Evolutionary conservation across 2,329 filamentous ascomycete genomes (phyloP), one percentile per base, ranked within the genome.

Genomic region (Torrubiella hemipterigena): DNA sequence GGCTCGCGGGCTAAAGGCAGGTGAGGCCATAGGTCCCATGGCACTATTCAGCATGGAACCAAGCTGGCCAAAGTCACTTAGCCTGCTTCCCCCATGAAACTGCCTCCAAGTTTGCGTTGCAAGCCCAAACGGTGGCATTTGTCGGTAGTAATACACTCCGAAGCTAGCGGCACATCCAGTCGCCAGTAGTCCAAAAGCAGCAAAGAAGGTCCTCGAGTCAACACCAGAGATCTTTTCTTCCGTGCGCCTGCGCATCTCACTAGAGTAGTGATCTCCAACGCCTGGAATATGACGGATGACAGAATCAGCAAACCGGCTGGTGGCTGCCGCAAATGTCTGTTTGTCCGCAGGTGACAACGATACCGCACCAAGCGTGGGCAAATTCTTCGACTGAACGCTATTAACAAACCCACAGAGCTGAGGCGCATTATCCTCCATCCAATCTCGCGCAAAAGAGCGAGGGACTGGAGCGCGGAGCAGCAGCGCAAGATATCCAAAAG

Each of bases 401-500:
- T 52, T 44, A 8, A 58, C 46, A 29, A 58, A 58, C 10, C 27
- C 42, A 3, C 43, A 46, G 9, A 59, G 28, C 13, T 42, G 42
- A 2, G 53, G 50, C 0, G 47, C 38, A 30, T 55, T 46, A 7
- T 48, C 36, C 16, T 40, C 33, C 3, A 68, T 47, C 46, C 61
- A 65, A 31, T 63, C 56, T 31, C 56, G 52, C 10, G 59, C 32
- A 30, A 59, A 59, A 9, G 51, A 44, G 27, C 56, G 55, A 4
- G 65, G 65, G 4, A 67, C 62, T 10, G 54, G 46, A 7, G 56
- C 53, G 32, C 62, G 56, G 15, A 80, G 61, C 61, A 91, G 81
- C 30, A 95, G 58, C 3, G 74, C 68, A 21, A 96, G 60, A 50
- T 93, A 93, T 9, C 78, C 91, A 45, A 84, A 73, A 1, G 75